phyloP scores from a whole-genome alignment of 805 yeast species.

The Candida ipomoeae region DNA sequence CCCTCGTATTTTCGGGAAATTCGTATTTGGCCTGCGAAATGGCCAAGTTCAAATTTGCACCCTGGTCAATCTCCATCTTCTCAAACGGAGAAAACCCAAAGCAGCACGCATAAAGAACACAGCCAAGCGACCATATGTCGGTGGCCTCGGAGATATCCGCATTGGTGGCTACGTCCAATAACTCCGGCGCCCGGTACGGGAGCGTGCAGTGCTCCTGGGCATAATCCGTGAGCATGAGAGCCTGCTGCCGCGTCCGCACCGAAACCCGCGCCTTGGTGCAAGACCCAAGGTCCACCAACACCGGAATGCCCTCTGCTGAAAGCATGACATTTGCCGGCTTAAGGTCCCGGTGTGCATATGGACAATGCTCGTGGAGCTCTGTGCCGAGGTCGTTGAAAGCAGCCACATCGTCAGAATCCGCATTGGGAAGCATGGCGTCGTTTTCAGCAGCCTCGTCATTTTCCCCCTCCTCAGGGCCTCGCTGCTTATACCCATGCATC shows the following conservation, averaged over 20 bases:
- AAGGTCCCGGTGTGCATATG: constrained; percentile 82
- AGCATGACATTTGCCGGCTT: constrained; percentile 90
- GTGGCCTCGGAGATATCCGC: constrained; percentile 64
- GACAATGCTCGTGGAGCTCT: constrained; percentile 52
- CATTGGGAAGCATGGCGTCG: constrained; percentile 22
- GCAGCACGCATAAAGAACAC: constrained; percentile 71
- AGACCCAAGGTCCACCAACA: constrained; percentile 81
- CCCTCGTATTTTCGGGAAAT: constrained; percentile 48
- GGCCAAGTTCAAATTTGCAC: constrained; percentile 77
- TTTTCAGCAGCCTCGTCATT: constrained; percentile 13
- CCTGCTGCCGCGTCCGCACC: constrained; percentile 60
- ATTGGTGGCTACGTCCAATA: constrained; percentile 70
- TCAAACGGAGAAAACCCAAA: constrained; percentile 87
- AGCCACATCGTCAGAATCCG: constrained; percentile 26
- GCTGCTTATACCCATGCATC: constrained; percentile 60
- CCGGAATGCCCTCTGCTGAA: constrained; percentile 67
- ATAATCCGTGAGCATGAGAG: constrained; percentile 70
- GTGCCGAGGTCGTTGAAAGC: constrained; percentile 25
- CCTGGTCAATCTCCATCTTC: constrained; percentile 70
- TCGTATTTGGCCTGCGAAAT: constrained; percentile 62
- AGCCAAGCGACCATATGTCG: constrained; percentile 92
- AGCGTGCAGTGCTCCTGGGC: constrained; percentile 83
- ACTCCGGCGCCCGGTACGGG: constrained; percentile 88
- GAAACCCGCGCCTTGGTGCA: constrained; percentile 58
- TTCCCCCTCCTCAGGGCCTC: constrained; percentile 13